Percentiles rank a stretch among this genome's conserved stretches.
Conservation (phyloP, 2,329 filamentous ascomycete species). For the Myriangium duriaei region DNA sequence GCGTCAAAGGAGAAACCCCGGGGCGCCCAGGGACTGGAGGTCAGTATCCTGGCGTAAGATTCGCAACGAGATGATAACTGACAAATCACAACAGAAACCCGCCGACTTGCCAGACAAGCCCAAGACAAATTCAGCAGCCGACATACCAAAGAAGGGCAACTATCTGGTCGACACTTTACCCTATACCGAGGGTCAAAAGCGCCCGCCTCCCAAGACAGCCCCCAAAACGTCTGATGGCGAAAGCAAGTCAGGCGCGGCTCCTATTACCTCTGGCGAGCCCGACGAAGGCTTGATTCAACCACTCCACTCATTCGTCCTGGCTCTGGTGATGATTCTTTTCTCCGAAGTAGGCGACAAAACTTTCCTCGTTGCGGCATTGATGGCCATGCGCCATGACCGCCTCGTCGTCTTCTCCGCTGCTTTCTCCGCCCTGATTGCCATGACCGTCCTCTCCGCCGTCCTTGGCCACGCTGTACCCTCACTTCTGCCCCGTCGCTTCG, state of each 20-base stretch:
- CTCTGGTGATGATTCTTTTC: conserved; percentile 63
- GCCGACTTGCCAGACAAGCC: conserved; percentile 6
- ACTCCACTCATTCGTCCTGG: conserved; percentile 48
- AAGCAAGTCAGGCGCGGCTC: not conserved
- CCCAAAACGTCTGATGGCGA: conserved; percentile 20
- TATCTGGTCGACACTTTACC: conserved; percentile 23
- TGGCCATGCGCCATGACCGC: conserved; percentile 97
- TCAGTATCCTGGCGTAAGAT: conserved; percentile 27
- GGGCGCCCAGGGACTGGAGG: conserved; percentile 39
- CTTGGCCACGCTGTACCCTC: conserved; percentile 86
- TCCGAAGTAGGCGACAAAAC: conserved; percentile 98
- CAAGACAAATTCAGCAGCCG: not conserved
- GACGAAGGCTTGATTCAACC: conserved; percentile 53
- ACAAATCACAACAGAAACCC: conserved; percentile 14
- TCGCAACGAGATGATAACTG: conserved; percentile 17
- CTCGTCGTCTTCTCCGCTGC: conserved; percentile 89
- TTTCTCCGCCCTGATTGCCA: conserved; percentile 79
- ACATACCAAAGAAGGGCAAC: conserved; percentile 3
- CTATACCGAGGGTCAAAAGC: conserved; percentile 24
- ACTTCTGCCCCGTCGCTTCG: conserved; percentile 79
- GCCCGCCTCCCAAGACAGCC: conserved; percentile 15
- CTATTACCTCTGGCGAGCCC: conserved; percentile 29
- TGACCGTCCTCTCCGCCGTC: conserved; percentile 89
- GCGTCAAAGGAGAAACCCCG: conserved; percentile 23
- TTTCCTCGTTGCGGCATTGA: conserved; percentile 88